phyloP scores from a whole-genome alignment of 2,329 filamentous ascomycete genomes.

The Apiospora phragmitis region DNA sequence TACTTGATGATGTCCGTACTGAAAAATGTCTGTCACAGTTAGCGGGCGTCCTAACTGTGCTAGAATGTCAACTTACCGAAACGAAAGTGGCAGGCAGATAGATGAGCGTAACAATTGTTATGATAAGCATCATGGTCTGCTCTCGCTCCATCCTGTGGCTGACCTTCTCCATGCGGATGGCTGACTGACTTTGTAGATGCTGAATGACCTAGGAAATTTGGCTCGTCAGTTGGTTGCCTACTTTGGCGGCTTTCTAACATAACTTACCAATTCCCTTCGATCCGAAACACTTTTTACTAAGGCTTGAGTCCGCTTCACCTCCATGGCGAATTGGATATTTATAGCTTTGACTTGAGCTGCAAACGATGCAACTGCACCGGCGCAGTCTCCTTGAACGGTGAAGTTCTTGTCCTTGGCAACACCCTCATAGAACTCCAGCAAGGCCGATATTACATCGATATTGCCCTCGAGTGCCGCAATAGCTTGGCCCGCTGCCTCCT shows the following conservation, averaged over 20 bases:
- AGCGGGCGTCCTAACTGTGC: neutral
- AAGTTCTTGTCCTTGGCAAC: slow-evolving; percentile 27
- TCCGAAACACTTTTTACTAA: slow-evolving; percentile 36
- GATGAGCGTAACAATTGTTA: slow-evolving; percentile 34
- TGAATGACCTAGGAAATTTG: slow-evolving; percentile 29
- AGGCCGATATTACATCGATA: slow-evolving; percentile 33
- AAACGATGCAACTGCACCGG: slow-evolving; percentile 28
- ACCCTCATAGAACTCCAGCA: slow-evolving; percentile 30
- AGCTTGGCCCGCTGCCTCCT: slow-evolving; percentile 38
- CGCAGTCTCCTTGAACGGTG: slow-evolving; percentile 18
- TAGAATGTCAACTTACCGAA: slow-evolving; percentile 24
- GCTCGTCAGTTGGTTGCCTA: slow-evolving; percentile 4
- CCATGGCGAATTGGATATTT: slow-evolving; percentile 35
- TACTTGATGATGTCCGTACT: slow-evolving; percentile 21
- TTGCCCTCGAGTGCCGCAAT: slow-evolving; percentile 40
- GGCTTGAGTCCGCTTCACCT: slow-evolving; percentile 34
- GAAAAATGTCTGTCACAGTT: slow-evolving; percentile 35
- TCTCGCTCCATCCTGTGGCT: slow-evolving; percentile 22
- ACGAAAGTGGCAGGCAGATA: slow-evolving; percentile 38
- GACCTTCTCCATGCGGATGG: slow-evolving; percentile 28
- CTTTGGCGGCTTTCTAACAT: neutral
- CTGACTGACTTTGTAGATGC: slow-evolving; percentile 33
- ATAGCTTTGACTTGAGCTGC: slow-evolving; percentile 33
- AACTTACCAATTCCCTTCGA: slow-evolving; percentile 34
- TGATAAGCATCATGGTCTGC: slow-evolving; percentile 32